Base-by-base conservation (phyloP, 768 basidiomycete species). In the Naganishia randhawae region DNA sequence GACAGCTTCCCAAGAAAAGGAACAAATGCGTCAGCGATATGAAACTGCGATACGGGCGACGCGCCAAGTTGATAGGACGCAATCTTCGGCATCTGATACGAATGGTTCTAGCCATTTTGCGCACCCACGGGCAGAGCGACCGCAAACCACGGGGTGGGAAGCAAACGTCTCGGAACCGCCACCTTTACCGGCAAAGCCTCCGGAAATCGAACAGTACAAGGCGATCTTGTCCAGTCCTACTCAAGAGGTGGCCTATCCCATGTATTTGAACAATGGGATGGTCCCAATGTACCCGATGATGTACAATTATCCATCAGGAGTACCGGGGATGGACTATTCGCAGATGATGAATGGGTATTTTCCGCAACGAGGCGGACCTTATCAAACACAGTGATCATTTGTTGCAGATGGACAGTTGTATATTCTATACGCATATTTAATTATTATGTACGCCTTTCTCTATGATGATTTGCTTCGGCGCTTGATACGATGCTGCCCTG, bases 1-100 rank as follows among this genome's bases (percentile, higher is more conserved):
- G 57, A 25, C 54, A 37, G 76, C 78, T 3, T 72, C 65, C 14
- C 69, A 75, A 35, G 73, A 77, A 63, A 75, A 77, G 62, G 78
- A 78, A 55, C 27, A 35, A 33, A 75, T 77, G 72, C 48, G 72
- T 9, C 61, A 48, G 48, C 65, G 76, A 29, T 79, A 72, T 63
- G 77, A 78, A 65, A 71, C 71, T 22, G 78, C 78, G n/a, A 52
- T 66, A n/a, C 33, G 27, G 27, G 57, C 68, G 13, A 71, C 57
- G 22, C 57, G 27, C 11, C 27, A 42, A 25, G 39, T 14, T 13
- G 19, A 25, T 11, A 13, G 22, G 33, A 35, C 19, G 6, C 35
- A 33, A 41, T 25, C 37, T 42, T 19, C 14, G 5, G 25, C 37
- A 22, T 61, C 57, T 1, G 57, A 48, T n/a, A 22, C 45, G 7